These are phyloP conservation scores for Brasilioporus rufonigricans DNA, from an alignment of 768 basidiomycete species.

Conservation along the genomic window DNA sequence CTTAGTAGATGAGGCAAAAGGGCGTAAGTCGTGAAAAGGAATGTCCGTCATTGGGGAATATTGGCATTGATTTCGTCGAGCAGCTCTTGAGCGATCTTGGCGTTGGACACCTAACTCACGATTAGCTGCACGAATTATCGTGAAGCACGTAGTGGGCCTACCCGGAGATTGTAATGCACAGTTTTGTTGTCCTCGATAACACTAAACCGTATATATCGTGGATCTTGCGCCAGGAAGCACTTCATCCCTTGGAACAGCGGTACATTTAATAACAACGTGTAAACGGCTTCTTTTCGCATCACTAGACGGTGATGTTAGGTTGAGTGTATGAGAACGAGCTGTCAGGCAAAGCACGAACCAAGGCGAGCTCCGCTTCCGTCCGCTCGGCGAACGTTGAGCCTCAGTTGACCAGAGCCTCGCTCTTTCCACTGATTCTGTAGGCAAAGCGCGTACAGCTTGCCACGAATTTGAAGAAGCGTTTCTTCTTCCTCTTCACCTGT, in stretches of 20 bases:
- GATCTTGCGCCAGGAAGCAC: conserved; percentile 69
- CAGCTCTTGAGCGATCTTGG: conserved; percentile 70
- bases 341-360: conserved; percentile 35
- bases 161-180: conserved; percentile 75
- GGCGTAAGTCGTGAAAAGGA: conserved; percentile 15
- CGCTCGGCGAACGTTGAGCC: conserved; percentile 59
- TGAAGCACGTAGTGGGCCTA: conserved; percentile 33
- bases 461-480: conserved; percentile 71
- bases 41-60: conserved; percentile 35
- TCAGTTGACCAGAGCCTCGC: conserved; percentile 68
- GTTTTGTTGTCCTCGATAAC: conserved; percentile 59
- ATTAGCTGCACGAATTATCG: neutral
- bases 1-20: conserved; percentile 33
- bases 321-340: neutral
- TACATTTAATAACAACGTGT: conserved; percentile 68
- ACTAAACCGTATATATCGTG: conserved; percentile 76
- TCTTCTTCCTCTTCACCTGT: conserved; percentile 86
- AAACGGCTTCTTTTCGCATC: conserved; percentile 85
- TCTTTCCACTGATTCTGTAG: conserved; percentile 70
- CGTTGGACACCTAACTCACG: conserved; percentile 54
- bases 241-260: conserved; percentile 78
- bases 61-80: conserved; percentile 51
- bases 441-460: conserved; percentile 66
- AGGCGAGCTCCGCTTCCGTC: conserved; percentile 72
- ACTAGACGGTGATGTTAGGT: conserved; percentile 41